These are phyloP conservation scores for Avicennia marina DNA, from an alignment of 257 asterid genomes.

Conservation along the genomic window DNA sequence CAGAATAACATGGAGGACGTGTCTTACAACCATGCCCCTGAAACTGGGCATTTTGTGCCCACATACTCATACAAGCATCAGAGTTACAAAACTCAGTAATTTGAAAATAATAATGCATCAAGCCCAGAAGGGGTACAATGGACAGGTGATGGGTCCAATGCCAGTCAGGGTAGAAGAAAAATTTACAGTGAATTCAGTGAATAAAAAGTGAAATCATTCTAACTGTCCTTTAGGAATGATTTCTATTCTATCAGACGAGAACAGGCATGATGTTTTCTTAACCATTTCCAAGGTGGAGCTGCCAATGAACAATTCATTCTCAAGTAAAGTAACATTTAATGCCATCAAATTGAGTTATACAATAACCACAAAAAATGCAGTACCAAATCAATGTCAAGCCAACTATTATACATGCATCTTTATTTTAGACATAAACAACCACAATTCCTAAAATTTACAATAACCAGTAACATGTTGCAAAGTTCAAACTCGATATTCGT, in stretches of 20 bases:
- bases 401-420: background rate
- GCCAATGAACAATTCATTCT: background rate
- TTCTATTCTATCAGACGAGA: background rate
- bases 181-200: background rate
- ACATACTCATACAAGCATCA: background rate
- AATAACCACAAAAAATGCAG: no score
- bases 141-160: background rate
- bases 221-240: background rate
- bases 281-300: background rate
- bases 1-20: background rate
- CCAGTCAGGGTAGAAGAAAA: background rate
- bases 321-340: background rate
- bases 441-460: background rate
- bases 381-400: background rate
- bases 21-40: background rate
- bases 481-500: background rate
- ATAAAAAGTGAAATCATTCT: constrained; percentile 1
- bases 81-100: background rate
- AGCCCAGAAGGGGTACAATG: background rate
- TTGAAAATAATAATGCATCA: background rate
- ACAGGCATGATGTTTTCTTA: background rate
- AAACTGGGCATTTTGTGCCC: background rate
- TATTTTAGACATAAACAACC: background rate
- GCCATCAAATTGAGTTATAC: background rate
- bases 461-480: background rate